A percentile compares a stretch with the other conserved stretches of the same genome.
phyloP scores from a whole-genome alignment of 345 rosid genomes.

The Aegle marmelos region DNA sequence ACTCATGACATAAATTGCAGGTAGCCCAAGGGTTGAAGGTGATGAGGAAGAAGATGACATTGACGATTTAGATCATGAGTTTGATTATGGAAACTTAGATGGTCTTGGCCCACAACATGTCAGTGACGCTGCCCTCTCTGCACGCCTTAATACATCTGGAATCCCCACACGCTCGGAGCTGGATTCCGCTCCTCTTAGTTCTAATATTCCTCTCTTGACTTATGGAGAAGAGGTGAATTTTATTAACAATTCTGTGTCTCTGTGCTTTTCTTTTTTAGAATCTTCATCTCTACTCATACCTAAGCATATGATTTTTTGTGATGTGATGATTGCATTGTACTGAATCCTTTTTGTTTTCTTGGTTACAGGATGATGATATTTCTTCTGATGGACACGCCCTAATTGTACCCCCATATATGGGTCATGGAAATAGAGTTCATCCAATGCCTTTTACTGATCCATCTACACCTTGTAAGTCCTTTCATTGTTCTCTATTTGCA shows the following conservation, averaged over 20 bases:
- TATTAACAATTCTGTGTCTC: background rate
- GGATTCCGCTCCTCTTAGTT: slow-evolving; percentile 62
- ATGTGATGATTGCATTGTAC: background rate
- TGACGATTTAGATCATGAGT: slow-evolving; percentile 93
- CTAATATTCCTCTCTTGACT: slow-evolving; percentile 87
- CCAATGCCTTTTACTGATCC: slow-evolving; percentile 69
- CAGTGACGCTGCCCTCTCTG: slow-evolving; percentile 59
- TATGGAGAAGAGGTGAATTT: slow-evolving; percentile 76
- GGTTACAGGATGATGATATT: slow-evolving; percentile 67
- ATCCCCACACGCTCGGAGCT: slow-evolving; percentile 49
- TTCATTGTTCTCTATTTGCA: background rate
- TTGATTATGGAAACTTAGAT: slow-evolving; percentile 54
- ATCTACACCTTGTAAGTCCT: slow-evolving; percentile 64
- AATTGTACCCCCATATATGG: slow-evolving; percentile 67
- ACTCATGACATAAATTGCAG: slow-evolving; percentile 35
- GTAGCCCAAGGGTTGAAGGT: slow-evolving; percentile 92
- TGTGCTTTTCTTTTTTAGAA: background rate
- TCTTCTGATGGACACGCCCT: slow-evolving; percentile 90
- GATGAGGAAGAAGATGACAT: slow-evolving; percentile 94
- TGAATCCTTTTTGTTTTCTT: slow-evolving; percentile 10
- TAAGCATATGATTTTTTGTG: background rate
- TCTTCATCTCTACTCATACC: background rate
- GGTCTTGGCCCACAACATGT: slow-evolving; percentile 56
- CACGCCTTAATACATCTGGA: slow-evolving; percentile 35
- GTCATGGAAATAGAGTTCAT: slow-evolving; percentile 71